Conservation (phyloP, 371 early-diverging fungal species). For the Actinomortierella wolfii region DNA sequence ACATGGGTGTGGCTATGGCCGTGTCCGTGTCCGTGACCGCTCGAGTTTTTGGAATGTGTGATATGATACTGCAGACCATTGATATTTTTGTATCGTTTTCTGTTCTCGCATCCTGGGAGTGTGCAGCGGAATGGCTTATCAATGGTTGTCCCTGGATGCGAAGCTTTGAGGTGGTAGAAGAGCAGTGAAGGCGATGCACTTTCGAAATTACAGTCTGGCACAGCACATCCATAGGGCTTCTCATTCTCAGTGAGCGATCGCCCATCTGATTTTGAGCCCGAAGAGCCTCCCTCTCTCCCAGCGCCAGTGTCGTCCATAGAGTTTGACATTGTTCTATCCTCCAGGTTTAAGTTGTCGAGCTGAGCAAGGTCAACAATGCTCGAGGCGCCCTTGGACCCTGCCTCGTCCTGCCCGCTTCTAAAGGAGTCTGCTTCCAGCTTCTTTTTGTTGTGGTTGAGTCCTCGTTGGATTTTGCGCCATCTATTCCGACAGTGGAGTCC, state of each 20-base stretch:
- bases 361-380: conserved; percentile 1
- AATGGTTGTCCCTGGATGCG: conserved; percentile 53
- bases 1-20: background rate
- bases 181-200: conserved; percentile 65
- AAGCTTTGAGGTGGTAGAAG: conserved; percentile 70
- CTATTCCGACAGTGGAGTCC: conserved; percentile 83
- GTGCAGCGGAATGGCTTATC: conserved; percentile 82
- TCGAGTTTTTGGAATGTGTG: conserved; percentile 73
- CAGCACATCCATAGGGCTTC: conserved; percentile 77
- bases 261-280: conserved; percentile 13
- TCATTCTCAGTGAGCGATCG: conserved; percentile 12
- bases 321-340: background rate
- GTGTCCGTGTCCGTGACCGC: conserved; percentile 41
- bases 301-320: conserved; percentile 1
- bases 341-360: conserved; percentile 12
- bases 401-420: background rate
- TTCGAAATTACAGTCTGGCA: conserved; percentile 61
- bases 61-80: conserved; percentile 96
- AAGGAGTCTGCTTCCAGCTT: conserved; percentile 13
- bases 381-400: conserved; percentile 5
- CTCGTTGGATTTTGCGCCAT: conserved; percentile 78
- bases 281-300: conserved; percentile 2
- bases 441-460: conserved; percentile 58
- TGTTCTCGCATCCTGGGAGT: conserved; percentile 71
- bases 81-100: conserved; percentile 92